These are phyloP conservation scores for Glycine latifolia DNA, from an alignment of 306 rosid genomes.

Conservation along the genomic window DNA sequence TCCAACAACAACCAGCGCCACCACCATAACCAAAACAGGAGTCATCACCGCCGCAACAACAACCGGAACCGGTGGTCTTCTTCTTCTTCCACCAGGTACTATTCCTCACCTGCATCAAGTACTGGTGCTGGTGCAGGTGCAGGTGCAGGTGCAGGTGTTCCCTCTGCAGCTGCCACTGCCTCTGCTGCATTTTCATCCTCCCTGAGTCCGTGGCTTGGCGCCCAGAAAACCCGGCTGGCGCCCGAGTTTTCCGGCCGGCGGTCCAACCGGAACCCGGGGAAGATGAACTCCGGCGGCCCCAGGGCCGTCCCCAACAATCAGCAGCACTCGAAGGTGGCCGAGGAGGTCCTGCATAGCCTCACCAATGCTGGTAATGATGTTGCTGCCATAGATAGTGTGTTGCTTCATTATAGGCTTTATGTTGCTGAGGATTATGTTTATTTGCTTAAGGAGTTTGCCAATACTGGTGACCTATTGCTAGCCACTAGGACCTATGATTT, in stretches of 20 bases:
- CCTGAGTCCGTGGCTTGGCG: conserved; percentile 55
- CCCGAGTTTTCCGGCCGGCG: conserved; percentile 83
- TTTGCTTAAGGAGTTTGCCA: conserved; percentile 73
- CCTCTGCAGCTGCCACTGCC: conserved; percentile 26
- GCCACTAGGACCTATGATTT: conserved; percentile 72
- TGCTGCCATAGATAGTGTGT: conserved; percentile 57
- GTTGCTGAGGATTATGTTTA: conserved; percentile 76
- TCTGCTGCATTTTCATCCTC: conserved; percentile 50
- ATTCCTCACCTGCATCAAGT: conserved; percentile 41
- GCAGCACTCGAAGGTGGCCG: conserved; percentile 68
- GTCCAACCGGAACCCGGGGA: conserved; percentile 79
- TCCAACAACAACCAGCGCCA: conserved; percentile 51
- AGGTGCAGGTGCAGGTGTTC: neutral
- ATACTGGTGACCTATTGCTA: conserved; percentile 68
- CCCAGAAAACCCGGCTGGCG: conserved; percentile 60
- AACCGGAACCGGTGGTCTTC: conserved; percentile 55
- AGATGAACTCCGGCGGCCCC: conserved; percentile 77
- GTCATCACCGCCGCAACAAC: conserved; percentile 46
- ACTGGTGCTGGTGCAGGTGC: neutral
- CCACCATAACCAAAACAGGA: conserved; percentile 46
- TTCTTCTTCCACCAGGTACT: conserved; percentile 51
- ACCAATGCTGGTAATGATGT: conserved; percentile 60
- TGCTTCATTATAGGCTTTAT: conserved; percentile 62
- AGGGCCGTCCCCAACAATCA: conserved; percentile 55
- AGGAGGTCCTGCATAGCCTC: conserved; percentile 68